Evolutionary conservation across 768 basidiomycete genomes (phyloP).

Genomic region (Mycena kentingensis): DNA sequence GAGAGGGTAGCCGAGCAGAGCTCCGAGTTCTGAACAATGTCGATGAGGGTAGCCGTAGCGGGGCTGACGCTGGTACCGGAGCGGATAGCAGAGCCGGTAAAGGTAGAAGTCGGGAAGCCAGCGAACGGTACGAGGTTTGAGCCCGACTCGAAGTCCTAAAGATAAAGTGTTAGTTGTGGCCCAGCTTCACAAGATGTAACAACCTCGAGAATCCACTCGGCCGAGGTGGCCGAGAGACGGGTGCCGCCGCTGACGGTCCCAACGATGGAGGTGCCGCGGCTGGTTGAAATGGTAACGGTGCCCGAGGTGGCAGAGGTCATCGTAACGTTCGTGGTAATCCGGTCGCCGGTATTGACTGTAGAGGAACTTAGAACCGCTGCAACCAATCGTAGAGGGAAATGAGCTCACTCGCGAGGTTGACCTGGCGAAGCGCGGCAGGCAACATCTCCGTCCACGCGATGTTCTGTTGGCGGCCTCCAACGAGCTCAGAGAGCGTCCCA

Average conservation of each 20-base stretch:
- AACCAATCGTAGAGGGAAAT: neutral
- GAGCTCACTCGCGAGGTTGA: constrained; percentile 12
- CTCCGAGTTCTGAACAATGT: constrained; percentile 17
- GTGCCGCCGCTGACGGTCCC: constrained; percentile 18
- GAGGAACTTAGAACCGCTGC: constrained; percentile 2
- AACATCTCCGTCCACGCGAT: constrained; percentile 19
- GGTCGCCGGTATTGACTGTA: constrained; percentile 16
- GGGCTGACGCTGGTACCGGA: constrained; percentile 15
- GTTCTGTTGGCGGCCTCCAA: constrained; percentile 15
- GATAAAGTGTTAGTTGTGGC: too few species aligned
- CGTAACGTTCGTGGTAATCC: constrained; percentile 18
- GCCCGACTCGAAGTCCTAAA: constrained; percentile 17
- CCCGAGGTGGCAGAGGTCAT: constrained; percentile 13
- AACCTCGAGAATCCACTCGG: constrained; percentile 22
- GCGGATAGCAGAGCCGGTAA: constrained; percentile 15
- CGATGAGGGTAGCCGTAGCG: constrained; percentile 13
- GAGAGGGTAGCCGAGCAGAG: constrained; percentile 21
- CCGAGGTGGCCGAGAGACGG: constrained; percentile 13
- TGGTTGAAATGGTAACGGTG: constrained; percentile 13
- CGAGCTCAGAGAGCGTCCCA: constrained; percentile 16
- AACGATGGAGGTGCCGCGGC: constrained; percentile 15
- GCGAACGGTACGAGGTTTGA: constrained; percentile 14
- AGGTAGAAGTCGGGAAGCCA: constrained; percentile 14
- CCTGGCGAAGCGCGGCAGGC: constrained; percentile 9
- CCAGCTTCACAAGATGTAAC: too few species aligned